Base-by-base conservation (phyloP, 148 eudicot genomes). In the Bassia scoparia region DNA sequence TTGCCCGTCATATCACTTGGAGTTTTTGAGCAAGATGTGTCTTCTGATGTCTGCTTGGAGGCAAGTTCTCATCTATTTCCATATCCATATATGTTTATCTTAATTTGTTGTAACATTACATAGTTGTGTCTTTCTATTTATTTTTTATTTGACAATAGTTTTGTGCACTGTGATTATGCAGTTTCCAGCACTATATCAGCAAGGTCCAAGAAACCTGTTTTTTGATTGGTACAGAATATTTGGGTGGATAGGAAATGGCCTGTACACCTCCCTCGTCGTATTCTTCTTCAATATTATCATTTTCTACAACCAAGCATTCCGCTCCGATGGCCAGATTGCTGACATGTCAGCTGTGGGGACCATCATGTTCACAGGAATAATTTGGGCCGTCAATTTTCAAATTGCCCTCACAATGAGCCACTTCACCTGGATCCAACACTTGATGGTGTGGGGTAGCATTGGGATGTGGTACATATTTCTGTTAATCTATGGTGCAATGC, bases 351-450 rank as follows among this genome's bases (percentile, higher is more conserved):
- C 84, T 0, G 76, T 88, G 35, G 98, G 98, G 33, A 89, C 94
- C 29, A 79, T 86, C 68, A 93, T 93, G 96, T 93, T 90, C 85
- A 88, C 96, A 14, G 84, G 90, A 70, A 68, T 93, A 30, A 86
- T 93, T 27, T 93, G 96, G 96, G 87, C 89, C 0, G 96, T 93
- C 9, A 93, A 93, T 72, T 84, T 83, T 84, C 98, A 93, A 75
- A 93, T 93, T 20, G 89, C 92, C 26, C 88, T 93, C 64, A 90
- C 94, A 0, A 90, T 90, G 94, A 86, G 89, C 82, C 94, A 93
- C 83, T 93, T 90, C 88, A 93, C 98, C 2, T 90, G 92, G 92
- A 89, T 93, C 61, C 98, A 93, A 61, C 98, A 90, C 73, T n/a
- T 87, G 18, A 79, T 93, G 2, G 80, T 93, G 8, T 89, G 98